A percentile compares a stretch with the other conserved stretches of the same genome.
Evolutionary conservation across 2,329 filamentous ascomycete genomes (phyloP).

Genomic region (Dothidotthia symphoricarpi): DNA sequence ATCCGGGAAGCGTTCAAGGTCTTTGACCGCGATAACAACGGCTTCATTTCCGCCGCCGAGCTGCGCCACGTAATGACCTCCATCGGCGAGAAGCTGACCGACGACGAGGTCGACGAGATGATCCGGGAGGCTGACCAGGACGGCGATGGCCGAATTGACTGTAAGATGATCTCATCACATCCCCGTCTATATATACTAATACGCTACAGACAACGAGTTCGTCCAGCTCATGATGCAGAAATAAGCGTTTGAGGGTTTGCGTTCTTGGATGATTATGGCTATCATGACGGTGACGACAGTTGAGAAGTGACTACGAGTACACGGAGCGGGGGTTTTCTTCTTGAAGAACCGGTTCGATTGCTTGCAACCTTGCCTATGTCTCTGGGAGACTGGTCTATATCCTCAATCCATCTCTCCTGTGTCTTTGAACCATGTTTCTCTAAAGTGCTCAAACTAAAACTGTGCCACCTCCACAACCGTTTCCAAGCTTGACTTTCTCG

Average conservation of each 20-base stretch:
- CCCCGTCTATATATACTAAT: conserved; percentile 7
- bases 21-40: conserved; percentile 65
- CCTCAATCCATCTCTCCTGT: conserved; percentile 34
- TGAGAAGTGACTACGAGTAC: conserved; percentile 29
- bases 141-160: conserved; percentile 64
- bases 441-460: no score
- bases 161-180: conserved; percentile 40
- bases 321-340: conserved; percentile 25
- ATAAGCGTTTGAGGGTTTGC: conserved; percentile 34
- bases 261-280: conserved; percentile 32
- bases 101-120: conserved; percentile 64
- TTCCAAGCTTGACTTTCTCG: no score
- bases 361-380: conserved; percentile 20
- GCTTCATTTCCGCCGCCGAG: conserved; percentile 63
- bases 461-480: no score
- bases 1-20: conserved; percentile 65
- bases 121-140: conserved; percentile 64
- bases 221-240: conserved; percentile 59
- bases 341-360: conserved; percentile 19
- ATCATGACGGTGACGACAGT: conserved; percentile 29
- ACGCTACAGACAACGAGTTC: conserved; percentile 54
- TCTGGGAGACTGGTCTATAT: conserved; percentile 34
- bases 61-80: conserved; percentile 63
- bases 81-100: conserved; percentile 63
- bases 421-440: no score